phyloP scores from a whole-genome alignment of 2,329 filamentous ascomycete genomes.

The Mariannaea sp. region DNA sequence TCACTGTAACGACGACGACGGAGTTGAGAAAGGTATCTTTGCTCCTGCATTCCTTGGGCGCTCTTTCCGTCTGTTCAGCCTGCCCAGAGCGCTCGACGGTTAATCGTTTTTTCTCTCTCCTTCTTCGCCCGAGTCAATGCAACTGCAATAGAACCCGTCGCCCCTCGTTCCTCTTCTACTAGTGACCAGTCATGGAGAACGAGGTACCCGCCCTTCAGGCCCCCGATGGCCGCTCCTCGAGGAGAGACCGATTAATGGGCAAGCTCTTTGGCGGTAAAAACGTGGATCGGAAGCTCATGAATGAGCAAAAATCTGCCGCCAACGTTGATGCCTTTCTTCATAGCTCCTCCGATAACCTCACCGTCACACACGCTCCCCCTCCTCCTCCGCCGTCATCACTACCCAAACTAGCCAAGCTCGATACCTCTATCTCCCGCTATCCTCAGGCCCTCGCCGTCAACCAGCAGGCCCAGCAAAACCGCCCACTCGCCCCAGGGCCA shows the following conservation, averaged over 20 bases:
- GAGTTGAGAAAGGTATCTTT: too few species aligned
- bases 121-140: conserved; percentile 38
- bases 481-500: conserved; percentile 44
- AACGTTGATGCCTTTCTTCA: conserved; percentile 65
- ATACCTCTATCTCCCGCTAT: conserved; percentile 61
- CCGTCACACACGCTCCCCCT: conserved; percentile 57
- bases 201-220: conserved; percentile 44
- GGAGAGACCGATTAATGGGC: conserved; percentile 64
- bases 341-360: conserved; percentile 59
- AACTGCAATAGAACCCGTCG: conserved; percentile 30
- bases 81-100: conserved; percentile 27
- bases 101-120: too few species aligned
- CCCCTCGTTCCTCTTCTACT: conserved; percentile 16
- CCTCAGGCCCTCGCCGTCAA: conserved; percentile 57
- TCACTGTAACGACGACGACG: conserved; percentile 27
- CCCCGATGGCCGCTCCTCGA: conserved; percentile 50
- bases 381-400: conserved; percentile 49
- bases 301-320: conserved; percentile 44
- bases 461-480: conserved; percentile 50
- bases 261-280: conserved; percentile 58
- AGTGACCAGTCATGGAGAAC: conserved; percentile 50
- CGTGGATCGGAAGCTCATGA: conserved; percentile 47
- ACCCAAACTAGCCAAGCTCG: conserved; percentile 59
- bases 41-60: conserved; percentile 19
- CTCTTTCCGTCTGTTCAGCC: conserved; percentile 19